These are phyloP conservation scores for Candida caryicola DNA, from an alignment of 805 yeast species.

Conservation along the genomic window DNA sequence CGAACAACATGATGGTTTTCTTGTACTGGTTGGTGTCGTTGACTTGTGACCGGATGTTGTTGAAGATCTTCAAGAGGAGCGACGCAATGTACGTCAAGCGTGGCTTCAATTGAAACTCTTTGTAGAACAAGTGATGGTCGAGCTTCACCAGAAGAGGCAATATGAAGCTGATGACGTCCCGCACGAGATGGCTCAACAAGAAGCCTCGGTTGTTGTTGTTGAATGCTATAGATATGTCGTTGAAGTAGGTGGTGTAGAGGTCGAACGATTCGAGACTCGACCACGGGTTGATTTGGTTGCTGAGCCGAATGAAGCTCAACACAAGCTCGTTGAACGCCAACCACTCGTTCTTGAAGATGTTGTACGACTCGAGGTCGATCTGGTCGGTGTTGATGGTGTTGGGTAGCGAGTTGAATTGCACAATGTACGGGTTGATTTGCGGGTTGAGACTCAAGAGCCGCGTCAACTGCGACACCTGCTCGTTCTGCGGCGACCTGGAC, in stretches of 20 bases:
- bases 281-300: conserved; percentile 54
- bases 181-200: conserved; percentile 34
- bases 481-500: conserved; percentile 17
- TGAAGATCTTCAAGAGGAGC: conserved; percentile 55
- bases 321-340: conserved; percentile 45
- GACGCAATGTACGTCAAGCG: conserved; percentile 51
- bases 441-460: conserved; percentile 26
- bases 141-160: conserved; percentile 45
- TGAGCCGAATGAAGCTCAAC: conserved; percentile 44
- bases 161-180: conserved; percentile 34
- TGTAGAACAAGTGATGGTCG: conserved; percentile 40
- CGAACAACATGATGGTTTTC: conserved; percentile 48
- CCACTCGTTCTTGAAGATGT: conserved; percentile 38
- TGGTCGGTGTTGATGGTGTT: conserved; percentile 10
- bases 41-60: conserved; percentile 52
- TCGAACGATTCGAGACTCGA: conserved; percentile 53
- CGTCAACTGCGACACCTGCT: conserved; percentile 19
- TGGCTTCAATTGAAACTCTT: conserved; percentile 42
- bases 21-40: conserved; percentile 38
- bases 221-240: conserved; percentile 48
- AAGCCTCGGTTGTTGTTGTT: conserved; percentile 42
- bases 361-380: conserved; percentile 21
- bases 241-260: conserved; percentile 45
- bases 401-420: conserved; percentile 17
- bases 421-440: conserved; percentile 23